Evolutionary conservation across 208 protist genomes (phyloP), one percentile per base, ranked within the genome.

Genomic region (Trypanosoma grayi): DNA sequence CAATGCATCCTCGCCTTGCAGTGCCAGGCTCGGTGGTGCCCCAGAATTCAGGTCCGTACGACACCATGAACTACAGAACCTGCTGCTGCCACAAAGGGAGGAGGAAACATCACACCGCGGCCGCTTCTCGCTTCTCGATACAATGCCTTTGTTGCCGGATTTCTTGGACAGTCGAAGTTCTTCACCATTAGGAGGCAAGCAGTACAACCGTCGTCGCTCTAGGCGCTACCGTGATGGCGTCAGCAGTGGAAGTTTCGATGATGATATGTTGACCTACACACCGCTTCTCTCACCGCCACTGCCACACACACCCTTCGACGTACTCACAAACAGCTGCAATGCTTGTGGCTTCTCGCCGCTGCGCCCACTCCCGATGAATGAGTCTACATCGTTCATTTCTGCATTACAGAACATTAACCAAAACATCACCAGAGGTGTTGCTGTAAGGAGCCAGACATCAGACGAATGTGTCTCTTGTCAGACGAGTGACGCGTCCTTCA

Each of bases 221-320:
- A 13, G 13, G 1, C 18, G 18, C 4, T n/a, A 52, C 9, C 30
- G 27, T 28, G 13, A 27, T 16, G 18, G 36, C 30, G 4, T 44
- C 14, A 53, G 46, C n/a, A 54, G 4, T 3, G 33, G 13, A n/a
- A 24, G 20, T 20, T 2, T 47, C 14, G 57, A 61, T 4, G 39
- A 63, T 46, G 59, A 65, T n/a, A 36, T 48, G 36, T 25, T 56
- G 14, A 39, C 33, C 22, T 56, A 39, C 25, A 37, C 14, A 24
- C 54, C 59, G 11, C 59, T 48, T 11, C 33, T 65, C 6, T 65
- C 59, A 1, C 37, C 48, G 18, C 36, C 47, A 2, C 48, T 37
- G 46, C 59, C 59, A 16, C 59, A 56, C 14, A 37, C 20, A 30
- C 39, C 30, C 11, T 65, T 65, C 25, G 59, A 65, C 4, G 47